phyloP scores from a whole-genome alignment of 2,329 filamentous ascomycete genomes.

The Nakataea oryzae region DNA sequence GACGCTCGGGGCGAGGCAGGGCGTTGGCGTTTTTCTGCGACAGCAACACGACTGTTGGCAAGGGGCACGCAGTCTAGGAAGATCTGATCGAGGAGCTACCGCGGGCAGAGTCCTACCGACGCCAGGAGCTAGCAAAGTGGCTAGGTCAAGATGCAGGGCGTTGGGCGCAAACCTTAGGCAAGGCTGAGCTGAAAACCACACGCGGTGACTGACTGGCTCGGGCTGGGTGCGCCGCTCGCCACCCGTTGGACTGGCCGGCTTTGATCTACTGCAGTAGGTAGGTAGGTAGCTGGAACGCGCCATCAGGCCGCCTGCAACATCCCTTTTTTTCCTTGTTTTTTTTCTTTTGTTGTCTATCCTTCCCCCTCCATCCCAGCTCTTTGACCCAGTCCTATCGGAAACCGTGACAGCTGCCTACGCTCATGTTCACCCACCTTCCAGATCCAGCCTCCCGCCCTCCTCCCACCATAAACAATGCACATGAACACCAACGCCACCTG shows the following conservation, averaged over 20 bases:
- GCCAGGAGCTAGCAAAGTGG: neutral
- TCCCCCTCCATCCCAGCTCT: too few relatives aligned
- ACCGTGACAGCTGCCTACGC: neutral
- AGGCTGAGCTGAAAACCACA: neutral
- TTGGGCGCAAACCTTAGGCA: neutral
- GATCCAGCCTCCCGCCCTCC: neutral
- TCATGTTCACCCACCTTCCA: neutral
- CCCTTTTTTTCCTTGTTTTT: too few relatives aligned
- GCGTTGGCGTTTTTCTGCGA: neutral
- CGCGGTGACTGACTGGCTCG: neutral
- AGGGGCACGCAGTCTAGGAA: neutral
- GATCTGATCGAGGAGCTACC: neutral
- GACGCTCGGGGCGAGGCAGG: neutral
- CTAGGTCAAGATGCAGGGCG: neutral
- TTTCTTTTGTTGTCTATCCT: neutral
- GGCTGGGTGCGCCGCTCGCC: neutral
- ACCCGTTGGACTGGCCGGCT: neutral
- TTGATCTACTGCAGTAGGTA: too few relatives aligned
- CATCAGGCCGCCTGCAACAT: neutral
- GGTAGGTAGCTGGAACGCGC: neutral
- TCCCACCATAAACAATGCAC: neutral
- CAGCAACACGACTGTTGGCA: neutral
- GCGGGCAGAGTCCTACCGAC: neutral
- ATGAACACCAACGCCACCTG: neutral
- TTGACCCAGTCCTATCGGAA: neutral